Evolutionary conservation across 2,329 filamentous ascomycete genomes (phyloP).

Genomic region (Aureobasidium melanogenum): DNA sequence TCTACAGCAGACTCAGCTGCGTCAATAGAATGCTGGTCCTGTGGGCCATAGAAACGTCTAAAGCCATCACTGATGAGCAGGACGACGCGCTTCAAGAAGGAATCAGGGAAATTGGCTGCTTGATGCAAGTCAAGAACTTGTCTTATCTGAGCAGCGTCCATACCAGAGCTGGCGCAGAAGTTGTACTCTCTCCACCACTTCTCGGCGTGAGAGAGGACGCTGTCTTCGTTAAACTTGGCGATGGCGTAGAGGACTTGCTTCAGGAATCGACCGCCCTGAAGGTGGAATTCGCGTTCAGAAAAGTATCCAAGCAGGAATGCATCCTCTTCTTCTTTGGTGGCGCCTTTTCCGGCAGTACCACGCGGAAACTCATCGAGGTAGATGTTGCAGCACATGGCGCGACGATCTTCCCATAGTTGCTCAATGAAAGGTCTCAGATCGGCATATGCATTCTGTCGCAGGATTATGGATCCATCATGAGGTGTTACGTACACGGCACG

Average conservation of each 20-base stretch:
- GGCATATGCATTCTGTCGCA: conserved; percentile 20
- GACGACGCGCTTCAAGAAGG: conserved; percentile 13
- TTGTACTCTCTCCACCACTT: conserved; percentile 18
- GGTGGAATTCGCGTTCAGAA: conserved; percentile 19
- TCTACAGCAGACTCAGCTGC: background rate
- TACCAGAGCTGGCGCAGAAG: conserved; percentile 17
- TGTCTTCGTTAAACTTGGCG: conserved; percentile 24
- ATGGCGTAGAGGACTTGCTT: conserved; percentile 26
- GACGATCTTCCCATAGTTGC: conserved; percentile 19
- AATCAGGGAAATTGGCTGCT: conserved; percentile 12
- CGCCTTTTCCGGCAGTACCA: conserved; percentile 9
- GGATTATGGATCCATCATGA: conserved; percentile 19
- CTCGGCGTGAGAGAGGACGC: conserved; percentile 19
- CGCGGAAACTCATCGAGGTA: conserved; percentile 26
- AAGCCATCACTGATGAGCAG: conserved; percentile 13
- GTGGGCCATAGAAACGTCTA: background rate
- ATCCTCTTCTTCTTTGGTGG: conserved; percentile 22
- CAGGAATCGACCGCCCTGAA: conserved; percentile 26
- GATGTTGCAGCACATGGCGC: conserved; percentile 20
- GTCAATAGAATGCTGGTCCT: background rate
- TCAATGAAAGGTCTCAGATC: conserved; percentile 24
- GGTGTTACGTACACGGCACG: background rate
- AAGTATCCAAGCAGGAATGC: conserved; percentile 23
- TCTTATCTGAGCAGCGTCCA: conserved; percentile 13
- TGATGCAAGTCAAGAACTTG: conserved; percentile 20